These are phyloP conservation scores for Sicyos edulis DNA, from an alignment of 306 rosid species.

Conservation along the genomic window DNA sequence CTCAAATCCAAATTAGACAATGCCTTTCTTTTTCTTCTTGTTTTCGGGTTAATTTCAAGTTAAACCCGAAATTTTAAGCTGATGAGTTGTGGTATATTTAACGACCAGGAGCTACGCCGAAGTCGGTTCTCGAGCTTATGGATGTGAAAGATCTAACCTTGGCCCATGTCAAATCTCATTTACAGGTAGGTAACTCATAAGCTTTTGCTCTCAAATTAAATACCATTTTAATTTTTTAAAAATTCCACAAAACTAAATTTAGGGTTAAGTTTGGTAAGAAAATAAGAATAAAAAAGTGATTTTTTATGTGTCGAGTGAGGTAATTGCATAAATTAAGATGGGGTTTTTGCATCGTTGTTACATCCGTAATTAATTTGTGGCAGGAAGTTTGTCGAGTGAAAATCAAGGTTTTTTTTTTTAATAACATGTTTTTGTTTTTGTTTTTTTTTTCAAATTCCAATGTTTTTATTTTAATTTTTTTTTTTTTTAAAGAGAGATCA, in stretches of 20 bases:
- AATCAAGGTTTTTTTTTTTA: constrained; percentile 2
- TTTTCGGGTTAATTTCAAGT: neutral
- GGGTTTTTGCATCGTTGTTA: constrained; percentile 18
- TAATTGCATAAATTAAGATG: constrained; percentile 9
- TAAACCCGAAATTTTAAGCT: neutral
- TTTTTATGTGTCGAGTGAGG: neutral
- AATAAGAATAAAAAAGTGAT: neutral
- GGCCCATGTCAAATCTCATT: constrained; percentile 98
- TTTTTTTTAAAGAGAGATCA: constrained; percentile 18
- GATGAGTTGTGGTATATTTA: neutral
- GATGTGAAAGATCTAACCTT: constrained; percentile 99
- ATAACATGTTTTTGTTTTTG: constrained; percentile 24
- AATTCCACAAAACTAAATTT: neutral
- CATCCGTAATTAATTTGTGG: constrained; percentile 27
- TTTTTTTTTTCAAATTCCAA: constrained; percentile 62
- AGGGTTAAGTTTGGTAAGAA: neutral
- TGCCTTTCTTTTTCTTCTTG: neutral
- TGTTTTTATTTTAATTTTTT: constrained; percentile 36
- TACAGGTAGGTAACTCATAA: constrained; percentile 55
- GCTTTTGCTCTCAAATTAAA: neutral
- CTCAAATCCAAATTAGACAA: neutral
- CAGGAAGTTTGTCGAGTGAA: constrained; percentile 32
- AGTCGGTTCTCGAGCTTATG: constrained; percentile 99
- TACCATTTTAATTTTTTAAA: neutral
- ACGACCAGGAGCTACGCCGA: constrained; percentile 84